Conservation (phyloP, 176 grass and related monocot genomes). For the Cenchrus fungigraminus region DNA sequence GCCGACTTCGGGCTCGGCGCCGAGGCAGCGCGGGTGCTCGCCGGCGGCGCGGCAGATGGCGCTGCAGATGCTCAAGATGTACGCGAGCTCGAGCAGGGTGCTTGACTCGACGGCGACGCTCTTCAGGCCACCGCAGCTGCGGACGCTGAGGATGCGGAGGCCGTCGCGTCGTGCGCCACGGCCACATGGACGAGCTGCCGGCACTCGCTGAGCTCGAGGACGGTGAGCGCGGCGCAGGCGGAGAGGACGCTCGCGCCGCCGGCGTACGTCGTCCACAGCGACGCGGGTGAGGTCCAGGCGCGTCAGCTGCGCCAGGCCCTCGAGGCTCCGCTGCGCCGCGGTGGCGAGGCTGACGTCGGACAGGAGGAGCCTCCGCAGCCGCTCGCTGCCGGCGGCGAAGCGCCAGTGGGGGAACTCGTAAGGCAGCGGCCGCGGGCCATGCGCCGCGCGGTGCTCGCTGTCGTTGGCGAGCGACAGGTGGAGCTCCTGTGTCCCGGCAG, state of each 20-base stretch:
- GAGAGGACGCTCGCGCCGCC: no score
- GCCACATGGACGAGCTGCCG: background rate
- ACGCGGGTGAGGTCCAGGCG: background rate
- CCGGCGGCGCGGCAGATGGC: background rate
- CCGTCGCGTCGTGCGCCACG: background rate
- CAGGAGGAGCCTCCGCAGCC: background rate
- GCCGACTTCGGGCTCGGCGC: conserved; percentile 73
- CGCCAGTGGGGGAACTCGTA: conserved; percentile 8
- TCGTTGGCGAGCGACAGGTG: background rate
- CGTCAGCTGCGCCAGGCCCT: background rate
- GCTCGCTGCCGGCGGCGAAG: no score
- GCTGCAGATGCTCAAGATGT: no score
- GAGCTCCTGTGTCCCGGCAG: background rate
- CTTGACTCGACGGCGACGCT: background rate
- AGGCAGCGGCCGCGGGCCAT: background rate
- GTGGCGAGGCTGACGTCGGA: background rate
- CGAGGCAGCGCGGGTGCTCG: no score
- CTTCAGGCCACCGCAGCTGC: background rate
- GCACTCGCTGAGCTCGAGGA: background rate
- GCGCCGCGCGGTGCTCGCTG: no score
- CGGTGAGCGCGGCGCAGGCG: background rate
- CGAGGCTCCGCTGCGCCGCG: background rate
- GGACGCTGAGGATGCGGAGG: background rate
- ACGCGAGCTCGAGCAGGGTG: background rate
- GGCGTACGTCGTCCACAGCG: background rate